Evolutionary conservation across 2,329 filamentous ascomycete species (phyloP), one percentile per base, ranked within the genome.

Genomic region (Bisporella sp.): DNA sequence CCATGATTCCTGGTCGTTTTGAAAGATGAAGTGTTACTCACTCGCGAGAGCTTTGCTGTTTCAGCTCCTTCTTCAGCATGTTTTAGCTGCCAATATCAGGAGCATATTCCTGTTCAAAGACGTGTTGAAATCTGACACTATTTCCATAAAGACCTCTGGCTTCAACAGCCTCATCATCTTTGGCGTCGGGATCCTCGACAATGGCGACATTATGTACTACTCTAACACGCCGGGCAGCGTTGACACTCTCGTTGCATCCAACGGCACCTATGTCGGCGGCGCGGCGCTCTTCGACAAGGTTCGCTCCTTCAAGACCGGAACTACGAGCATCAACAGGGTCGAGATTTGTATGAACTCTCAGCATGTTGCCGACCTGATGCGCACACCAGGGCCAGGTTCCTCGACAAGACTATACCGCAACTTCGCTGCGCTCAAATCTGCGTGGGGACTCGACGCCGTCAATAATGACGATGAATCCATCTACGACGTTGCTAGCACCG

Each of bases 201-300:
- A 71, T 54, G 71, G 71, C 37, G 68, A 68, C 51, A 71, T 73
- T 44, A 72, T 67, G 59, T 74, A 73, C 56, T 73, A 73, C 59
- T 73, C 47, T 4, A 49, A 49, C 33, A 49, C 47, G 32, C 33
- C 47, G 8, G 47, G 47, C 35, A 49, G 47, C 35, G 39, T 21
- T 5, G 47, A 49, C 68, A 59, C 65, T 4, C 59, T 70, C 9
- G 53, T 70, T 31, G 69, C 70, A 2, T 66, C 67, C 6, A 58
- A 62, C 32, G 69, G 70, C 21, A 58, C 69, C 32, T 78, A 78
- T 52, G 69, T 76, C 5, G 75, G 73, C 9, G 71, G 74, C 47
- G 67, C 66, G 6, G 71, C 69, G n/a, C 68, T 78, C 6, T 69
- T 74, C 29, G 67, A 70, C 29, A 76, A 76, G 57, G 61, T 78